Conservation (phyloP, 78 protist genomes). For the Polysphondylium violaceum region DNA sequence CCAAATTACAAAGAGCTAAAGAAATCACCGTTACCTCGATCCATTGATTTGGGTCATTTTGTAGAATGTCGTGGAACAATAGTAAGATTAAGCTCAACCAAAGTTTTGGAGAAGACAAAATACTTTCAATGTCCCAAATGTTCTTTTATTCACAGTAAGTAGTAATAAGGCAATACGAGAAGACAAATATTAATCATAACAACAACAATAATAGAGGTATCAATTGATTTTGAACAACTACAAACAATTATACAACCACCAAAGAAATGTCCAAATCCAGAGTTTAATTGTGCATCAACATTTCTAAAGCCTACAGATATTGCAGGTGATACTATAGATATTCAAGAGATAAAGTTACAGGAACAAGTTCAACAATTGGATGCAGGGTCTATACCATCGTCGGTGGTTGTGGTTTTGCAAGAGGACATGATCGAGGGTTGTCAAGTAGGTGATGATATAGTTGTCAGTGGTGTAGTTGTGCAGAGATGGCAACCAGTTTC, state of each 20-base stretch:
- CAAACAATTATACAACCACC: constrained; percentile 41
- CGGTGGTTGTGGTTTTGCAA: constrained; percentile 85
- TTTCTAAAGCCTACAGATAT: constrained; percentile 1
- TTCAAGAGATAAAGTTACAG: constrained; percentile 88
- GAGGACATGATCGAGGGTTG: constrained; percentile 94
- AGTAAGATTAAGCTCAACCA: constrained; percentile 22
- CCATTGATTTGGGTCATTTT: constrained; percentile 45
- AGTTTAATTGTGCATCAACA: background rate
- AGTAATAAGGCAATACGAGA: too few relatives aligned
- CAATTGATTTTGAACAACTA: constrained; percentile 47
- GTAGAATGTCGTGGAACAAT: constrained; percentile 70
- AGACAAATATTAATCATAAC: too few relatives aligned
- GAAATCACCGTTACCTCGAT: constrained; percentile 37
- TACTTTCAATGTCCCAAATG: constrained; percentile 35
- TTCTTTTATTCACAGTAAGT: too few relatives aligned
- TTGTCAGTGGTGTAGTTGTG: constrained; percentile 76
- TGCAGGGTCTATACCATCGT: constrained; percentile 94
- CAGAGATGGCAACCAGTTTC: constrained; percentile 80
- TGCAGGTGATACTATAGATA: constrained; percentile 46
- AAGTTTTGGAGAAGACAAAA: constrained; percentile 42
- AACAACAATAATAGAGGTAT: constrained; percentile 18
- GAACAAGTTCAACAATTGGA: constrained; percentile 88
- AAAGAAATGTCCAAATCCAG: constrained; percentile 61
- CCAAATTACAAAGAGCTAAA: constrained; percentile 42
- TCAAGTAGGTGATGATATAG: constrained; percentile 96